Percentiles rank a stretch among this genome's conserved stretches.
Conservation (phyloP, 202 grass and related monocot genomes). For the Zoysia matrella region DNA sequence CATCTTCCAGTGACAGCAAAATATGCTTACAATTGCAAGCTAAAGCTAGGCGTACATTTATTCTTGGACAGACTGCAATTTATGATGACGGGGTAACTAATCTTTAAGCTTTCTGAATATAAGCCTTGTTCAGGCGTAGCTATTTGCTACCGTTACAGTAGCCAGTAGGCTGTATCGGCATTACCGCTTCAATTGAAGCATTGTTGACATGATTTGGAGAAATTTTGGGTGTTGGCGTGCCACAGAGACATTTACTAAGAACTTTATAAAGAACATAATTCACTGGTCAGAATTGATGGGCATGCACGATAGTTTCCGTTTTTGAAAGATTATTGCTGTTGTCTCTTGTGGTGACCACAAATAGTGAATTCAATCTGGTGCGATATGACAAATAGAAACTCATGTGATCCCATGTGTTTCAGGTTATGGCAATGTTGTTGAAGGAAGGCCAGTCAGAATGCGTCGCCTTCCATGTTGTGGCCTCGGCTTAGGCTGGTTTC, state of each 20-base stretch:
- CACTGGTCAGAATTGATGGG: background rate
- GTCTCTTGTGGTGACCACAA: too few species aligned
- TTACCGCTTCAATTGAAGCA: background rate
- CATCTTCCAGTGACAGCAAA: background rate
- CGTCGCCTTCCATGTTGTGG: constrained; percentile 77
- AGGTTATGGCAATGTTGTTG: constrained; percentile 65
- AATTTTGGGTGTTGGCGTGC: background rate
- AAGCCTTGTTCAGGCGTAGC: background rate
- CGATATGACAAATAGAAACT: background rate
- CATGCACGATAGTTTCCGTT: background rate
- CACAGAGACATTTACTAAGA: background rate
- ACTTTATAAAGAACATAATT: constrained; percentile 10
- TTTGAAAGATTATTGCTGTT: background rate
- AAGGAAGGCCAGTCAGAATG: constrained; percentile 74
- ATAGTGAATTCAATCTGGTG: too few species aligned
- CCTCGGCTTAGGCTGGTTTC: constrained; percentile 76
- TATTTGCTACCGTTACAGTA: background rate
- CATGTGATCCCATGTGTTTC: constrained; percentile 33
- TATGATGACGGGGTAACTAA: background rate
- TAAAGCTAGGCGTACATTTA: background rate
- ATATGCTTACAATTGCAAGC: too few species aligned
- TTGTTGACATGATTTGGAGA: background rate
- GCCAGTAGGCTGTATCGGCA: too few species aligned
- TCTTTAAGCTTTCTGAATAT: background rate
- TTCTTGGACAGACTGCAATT: background rate